Base-by-base conservation (phyloP, 768 basidiomycete genomes). In the Hericium coralloides region DNA sequence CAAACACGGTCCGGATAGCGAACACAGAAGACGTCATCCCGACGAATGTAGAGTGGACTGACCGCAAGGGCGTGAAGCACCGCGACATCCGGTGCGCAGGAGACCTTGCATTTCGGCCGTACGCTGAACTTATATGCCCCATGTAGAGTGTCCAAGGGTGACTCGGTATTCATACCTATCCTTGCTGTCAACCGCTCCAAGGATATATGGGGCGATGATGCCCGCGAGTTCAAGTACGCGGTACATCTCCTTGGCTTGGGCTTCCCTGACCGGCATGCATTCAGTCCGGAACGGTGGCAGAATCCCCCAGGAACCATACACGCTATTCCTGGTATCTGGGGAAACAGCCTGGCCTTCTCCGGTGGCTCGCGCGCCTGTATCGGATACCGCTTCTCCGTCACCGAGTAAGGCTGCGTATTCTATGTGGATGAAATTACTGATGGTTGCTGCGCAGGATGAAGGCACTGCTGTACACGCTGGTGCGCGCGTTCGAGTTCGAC, bases 191-290 rank as follows among this genome's bases (percentile, higher is more conserved):
- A 76, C 55, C 61, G 68, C 8, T 56, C 60, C 18, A 55, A 57
- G 41, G 57, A 55, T 9, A 60, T 73, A 2, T 76, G 73, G 68
- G 76, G 75, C 1, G 65, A 67, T 3, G 73, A 76, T 54, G 73
- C 74, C 2, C 55, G 67, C 36, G 59, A 66, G 38, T 77, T 76
- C 66, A 59, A 68, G 47, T 61, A 12, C 22, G 60, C 26, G 31
- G 7, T 2, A 8, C 37, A 31, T 31, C 10, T 31, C 10, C 7
- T 31, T 10, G 26, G 20, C 37, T 20, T 52, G 17, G 5, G 3
- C 14, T 7, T 22, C 22, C 26, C 18, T 5, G 31, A 31, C 31
- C 31, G 10, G 31, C 31, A 26, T 47, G 10, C 31, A 6, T 31
- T 7, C 52, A 69, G 68, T 31, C 69, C 69, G 22, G 69, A 70